A percentile compares a stretch with the other conserved stretches of the same genome.
Evolutionary conservation across 2,329 filamentous ascomycete species (phyloP).

Genomic region (Diaporthe helianthi): DNA sequence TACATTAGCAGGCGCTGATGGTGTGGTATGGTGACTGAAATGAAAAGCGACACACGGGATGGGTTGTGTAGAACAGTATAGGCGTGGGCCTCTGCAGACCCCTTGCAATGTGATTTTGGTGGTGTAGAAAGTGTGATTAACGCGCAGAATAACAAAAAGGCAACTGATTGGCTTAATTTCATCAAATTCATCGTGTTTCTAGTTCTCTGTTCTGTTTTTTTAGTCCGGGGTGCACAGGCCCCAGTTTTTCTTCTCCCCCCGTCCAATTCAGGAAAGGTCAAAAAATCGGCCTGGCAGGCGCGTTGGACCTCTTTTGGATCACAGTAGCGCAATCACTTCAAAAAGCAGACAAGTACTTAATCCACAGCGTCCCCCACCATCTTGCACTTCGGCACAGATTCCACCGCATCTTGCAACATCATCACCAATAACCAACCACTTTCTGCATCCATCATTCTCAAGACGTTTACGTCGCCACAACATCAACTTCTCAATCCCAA

Average conservation of each 20-base stretch:
- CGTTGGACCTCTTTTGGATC: too few species aligned
- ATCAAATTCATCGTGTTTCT: neutral
- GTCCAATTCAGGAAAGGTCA: neutral
- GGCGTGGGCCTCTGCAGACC: neutral
- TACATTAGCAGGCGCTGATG: neutral
- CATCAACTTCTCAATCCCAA: slow-evolving; percentile 43
- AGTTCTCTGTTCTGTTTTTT: neutral
- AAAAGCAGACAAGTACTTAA: slow-evolving; percentile 61
- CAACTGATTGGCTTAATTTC: neutral
- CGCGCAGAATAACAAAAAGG: too few species aligned
- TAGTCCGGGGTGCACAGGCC: neutral
- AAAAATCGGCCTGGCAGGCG: neutral
- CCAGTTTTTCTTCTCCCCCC: too few species aligned
- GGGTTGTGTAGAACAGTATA: neutral
- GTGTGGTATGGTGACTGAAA: neutral
- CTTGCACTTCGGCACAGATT: slow-evolving; percentile 44
- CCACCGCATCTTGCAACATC: slow-evolving; percentile 38
- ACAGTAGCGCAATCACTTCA: slow-evolving; percentile 51
- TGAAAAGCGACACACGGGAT: neutral
- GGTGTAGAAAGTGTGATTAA: too few species aligned
- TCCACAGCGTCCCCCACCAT: slow-evolving; percentile 53
- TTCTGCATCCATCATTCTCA: slow-evolving; percentile 42
- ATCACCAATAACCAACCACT: slow-evolving; percentile 38
- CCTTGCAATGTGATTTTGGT: neutral
- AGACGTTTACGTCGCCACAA: slow-evolving; percentile 36